A percentile compares a stretch with the other conserved stretches of the same genome.
Evolutionary conservation across 1,139 yeast species (phyloP).

Genomic region (Protomyces arabidopsidicola): DNA sequence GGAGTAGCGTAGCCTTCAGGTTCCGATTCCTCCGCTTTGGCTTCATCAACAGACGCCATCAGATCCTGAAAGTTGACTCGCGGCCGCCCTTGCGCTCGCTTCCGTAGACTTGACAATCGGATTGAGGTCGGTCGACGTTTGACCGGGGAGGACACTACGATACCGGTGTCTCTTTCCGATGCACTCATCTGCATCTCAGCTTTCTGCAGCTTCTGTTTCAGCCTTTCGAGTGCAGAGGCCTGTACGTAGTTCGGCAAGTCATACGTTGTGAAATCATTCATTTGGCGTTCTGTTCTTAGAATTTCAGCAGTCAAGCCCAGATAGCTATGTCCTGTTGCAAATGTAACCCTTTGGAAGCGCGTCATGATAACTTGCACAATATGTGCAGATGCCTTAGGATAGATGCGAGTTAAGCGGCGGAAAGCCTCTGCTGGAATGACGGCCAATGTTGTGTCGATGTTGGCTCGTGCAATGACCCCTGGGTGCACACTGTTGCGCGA

Average conservation of each 20-base stretch:
- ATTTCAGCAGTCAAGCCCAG: constrained; percentile 80
- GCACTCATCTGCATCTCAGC: background rate
- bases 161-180: constrained; percentile 5
- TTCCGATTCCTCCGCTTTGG: background rate
- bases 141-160: constrained; percentile 12
- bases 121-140: constrained; percentile 20
- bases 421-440: constrained; percentile 86
- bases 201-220: background rate
- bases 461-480: constrained; percentile 57
- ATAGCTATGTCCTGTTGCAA: constrained; percentile 82
- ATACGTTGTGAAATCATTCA: constrained; percentile 51
- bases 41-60: constrained; percentile 9
- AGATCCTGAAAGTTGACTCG: background rate
- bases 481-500: constrained; percentile 25
- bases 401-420: constrained; percentile 62
- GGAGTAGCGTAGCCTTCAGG: background rate
- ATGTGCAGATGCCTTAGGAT: constrained; percentile 87
- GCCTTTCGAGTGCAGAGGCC: constrained; percentile 38
- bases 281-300: constrained; percentile 63
- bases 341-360: constrained; percentile 80
- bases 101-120: constrained; percentile 9
- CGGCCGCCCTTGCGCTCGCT: constrained; percentile 2
- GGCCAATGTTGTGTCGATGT: constrained; percentile 73
- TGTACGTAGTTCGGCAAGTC: constrained; percentile 55
- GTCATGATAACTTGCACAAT: constrained; percentile 89